Base-by-base conservation (phyloP, 768 basidiomycete species). In the Leccinum rimulosum region DNA sequence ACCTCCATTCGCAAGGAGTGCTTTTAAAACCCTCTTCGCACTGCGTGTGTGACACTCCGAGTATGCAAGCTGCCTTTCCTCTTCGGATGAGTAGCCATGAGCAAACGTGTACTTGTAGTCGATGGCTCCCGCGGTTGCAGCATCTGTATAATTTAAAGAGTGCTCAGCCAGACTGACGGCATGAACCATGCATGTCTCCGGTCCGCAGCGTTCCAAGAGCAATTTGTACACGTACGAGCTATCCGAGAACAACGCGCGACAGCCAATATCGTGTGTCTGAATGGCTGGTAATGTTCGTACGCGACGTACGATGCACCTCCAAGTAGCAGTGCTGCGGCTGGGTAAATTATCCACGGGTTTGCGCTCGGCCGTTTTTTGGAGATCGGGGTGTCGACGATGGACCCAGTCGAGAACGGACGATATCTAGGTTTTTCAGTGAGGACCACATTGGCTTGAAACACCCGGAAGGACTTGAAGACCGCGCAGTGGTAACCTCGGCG, bases 1-100 rank as follows among this genome's bases (percentile, higher is more conserved):
- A 86, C 92, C 89, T 79, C 95, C 94, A 66, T 98, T 97, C 6
- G 86, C 87, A 54, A 95, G 79, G 49, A 98, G 77, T n/a, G 93
- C 93, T 61, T 81, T 82, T 62, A 95, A 76, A 43, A 97, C 84
- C 57, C 93, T 80, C 56, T 78, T 70, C 7, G 94, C 94, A 69
- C 92, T 95, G 50, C 94, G 82, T 52, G 75, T 81, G 76, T 99
- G 96, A 72, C 94, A 96, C 33, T 84, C 76, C 14, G 91, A 91
- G 63, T 84, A 80, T 3, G 88, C 88, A 3, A 78, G 71, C 15
- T 75, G 65, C 59, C 75, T 76, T 53, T 83, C 81, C 14, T 82
- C 78, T 38, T 82, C 77, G 1, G 84, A 81, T 3, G 66, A 65
- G 67, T 87, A 88, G 1, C 58, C 69, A 58, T 75, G 77, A 27